Base-by-base conservation (phyloP, 1,284 basidiomycete species). In the Ganoderma sp. region DNA sequence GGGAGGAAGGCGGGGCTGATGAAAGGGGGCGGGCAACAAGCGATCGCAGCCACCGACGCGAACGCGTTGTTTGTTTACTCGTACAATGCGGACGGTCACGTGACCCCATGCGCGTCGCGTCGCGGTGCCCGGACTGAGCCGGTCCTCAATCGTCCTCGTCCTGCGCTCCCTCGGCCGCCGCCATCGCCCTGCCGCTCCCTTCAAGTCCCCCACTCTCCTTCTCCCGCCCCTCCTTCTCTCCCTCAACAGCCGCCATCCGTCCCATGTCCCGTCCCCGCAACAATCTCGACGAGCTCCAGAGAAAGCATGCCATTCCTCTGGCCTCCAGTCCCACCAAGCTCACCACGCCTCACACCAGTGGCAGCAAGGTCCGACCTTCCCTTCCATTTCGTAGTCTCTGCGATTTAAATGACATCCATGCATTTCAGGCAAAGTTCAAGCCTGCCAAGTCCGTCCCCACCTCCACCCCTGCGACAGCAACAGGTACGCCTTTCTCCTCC, bases 211-310 rank as follows among this genome's bases (percentile, higher is more conserved):
- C n/a, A 48, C 45, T 22, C 28, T 22, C 39, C 28, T 28, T 6
- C 14, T 41, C 58, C n/a, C n/a, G 17, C 39, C 50, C 22, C n/a
- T 34, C 14, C 50, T 22, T 43, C 62, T 58, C n/a, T 58, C 58
- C 39, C 25, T 28, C 52, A n/a, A 52, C 60, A 39, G 54, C 54
- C 32, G 57, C 62, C 25, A 15, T 48, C 45, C 39, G 57, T 63
- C 42, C 54, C 61, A 80, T 80, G 79, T 73, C 78, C 9, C 75
- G 74, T 57, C 77, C 78, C 15, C 75, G 73, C 65, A 81, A 78
- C 67, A 81, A 81, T 66, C 74, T 79, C 9, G 75, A 80, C 25
- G 77, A 77, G 64, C 69, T 79, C 63, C 69, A 71, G 43, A 76
- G 75, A 22, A 74, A 70, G 50, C 68, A 70, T 43, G 67, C 50